Conservation (phyloP, 129 eudicot genomes). For the Pulicaria dysenterica region DNA sequence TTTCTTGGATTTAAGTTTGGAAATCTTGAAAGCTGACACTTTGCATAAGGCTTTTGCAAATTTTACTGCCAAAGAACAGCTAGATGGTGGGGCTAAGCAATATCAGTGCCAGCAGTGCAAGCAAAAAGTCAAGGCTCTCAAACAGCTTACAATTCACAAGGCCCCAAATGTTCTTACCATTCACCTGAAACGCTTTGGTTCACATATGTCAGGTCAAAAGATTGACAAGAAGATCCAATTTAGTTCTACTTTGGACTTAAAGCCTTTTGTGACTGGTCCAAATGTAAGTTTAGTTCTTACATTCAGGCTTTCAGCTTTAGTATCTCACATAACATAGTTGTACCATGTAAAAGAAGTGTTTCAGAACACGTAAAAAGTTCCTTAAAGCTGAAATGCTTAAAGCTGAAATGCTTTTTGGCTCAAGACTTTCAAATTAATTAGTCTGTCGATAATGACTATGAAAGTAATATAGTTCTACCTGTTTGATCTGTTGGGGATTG, state of each 20-base stretch:
- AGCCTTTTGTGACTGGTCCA: conserved; percentile 78
- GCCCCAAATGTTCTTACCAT: conserved; percentile 82
- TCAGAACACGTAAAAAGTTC: neutral
- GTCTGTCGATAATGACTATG: too few relatives aligned
- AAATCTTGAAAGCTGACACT: conserved; percentile 77
- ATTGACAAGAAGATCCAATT: conserved; percentile 71
- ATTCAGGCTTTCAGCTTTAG: neutral
- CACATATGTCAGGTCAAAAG: conserved; percentile 77
- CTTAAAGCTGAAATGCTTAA: neutral
- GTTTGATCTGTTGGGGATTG: neutral
- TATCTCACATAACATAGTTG: neutral
- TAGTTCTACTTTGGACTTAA: conserved; percentile 71
- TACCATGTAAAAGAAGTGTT: neutral
- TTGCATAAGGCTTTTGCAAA: conserved; percentile 69
- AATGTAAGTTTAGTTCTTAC: conserved; percentile 53
- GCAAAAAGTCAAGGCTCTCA: conserved; percentile 87
- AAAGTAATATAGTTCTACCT: too few relatives aligned
- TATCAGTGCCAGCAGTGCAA: conserved; percentile 89
- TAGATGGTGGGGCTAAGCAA: conserved; percentile 86
- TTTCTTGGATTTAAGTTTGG: conserved; percentile 91
- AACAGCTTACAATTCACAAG: conserved; percentile 78
- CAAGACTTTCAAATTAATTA: neutral
- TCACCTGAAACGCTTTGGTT: conserved; percentile 89
- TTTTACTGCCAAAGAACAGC: conserved; percentile 78
- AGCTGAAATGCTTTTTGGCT: neutral